Evolutionary conservation across 2,329 filamentous ascomycete genomes (phyloP), one percentile per base, ranked within the genome.

Genomic region (Ciborinia camelliae): DNA sequence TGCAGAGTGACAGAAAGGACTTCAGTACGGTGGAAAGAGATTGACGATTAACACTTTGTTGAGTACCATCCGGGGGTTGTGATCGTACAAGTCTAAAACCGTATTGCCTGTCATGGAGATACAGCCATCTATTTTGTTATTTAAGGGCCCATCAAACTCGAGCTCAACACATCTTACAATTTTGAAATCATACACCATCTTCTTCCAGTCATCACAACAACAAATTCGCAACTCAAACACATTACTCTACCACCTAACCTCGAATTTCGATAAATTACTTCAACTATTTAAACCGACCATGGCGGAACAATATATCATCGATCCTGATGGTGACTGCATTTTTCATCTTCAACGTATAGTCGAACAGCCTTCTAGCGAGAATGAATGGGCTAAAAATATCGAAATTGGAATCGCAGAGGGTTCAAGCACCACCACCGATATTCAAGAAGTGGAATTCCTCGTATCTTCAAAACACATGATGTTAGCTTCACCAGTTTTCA

Each of bases 401-500:
- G 8, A 54, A 15, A 15, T 2, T 3, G 3, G 12, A 8, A 32
- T 26, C 20, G 4, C 18, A 10, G 55, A 48, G 20, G 23, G 9
- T 26, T 47, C 43, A 4, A 47, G 14, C 4, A 4, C n/a, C 43
- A 23, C 3, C n/a, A 14, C 18, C 5, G 15, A 51, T 2, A 9
- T 32, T 20, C 18, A 59, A 35, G 39, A 47, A 30, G 32, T 60
- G 4, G 12, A 14, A 28, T 18, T 60, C 10, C 57, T 37, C 3
- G 57, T 41, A 9, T 60, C 43, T n/a, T 37, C 57, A 12, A 60
- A 60, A 23, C 43, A 60, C 12, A 26, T 60, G n/a, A 60, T 50
- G 30, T 15, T 60, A 7, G 45, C 45, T 18, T 50, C 57, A 3
- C 43, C 57, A 5, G 45, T 48, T 4, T 60, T 50, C 45, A 60